Percentiles rank a stretch among this genome's conserved stretches.
Evolutionary conservation across 306 rosid species (phyloP).

Genomic region (Gastrolobium villosum): DNA sequence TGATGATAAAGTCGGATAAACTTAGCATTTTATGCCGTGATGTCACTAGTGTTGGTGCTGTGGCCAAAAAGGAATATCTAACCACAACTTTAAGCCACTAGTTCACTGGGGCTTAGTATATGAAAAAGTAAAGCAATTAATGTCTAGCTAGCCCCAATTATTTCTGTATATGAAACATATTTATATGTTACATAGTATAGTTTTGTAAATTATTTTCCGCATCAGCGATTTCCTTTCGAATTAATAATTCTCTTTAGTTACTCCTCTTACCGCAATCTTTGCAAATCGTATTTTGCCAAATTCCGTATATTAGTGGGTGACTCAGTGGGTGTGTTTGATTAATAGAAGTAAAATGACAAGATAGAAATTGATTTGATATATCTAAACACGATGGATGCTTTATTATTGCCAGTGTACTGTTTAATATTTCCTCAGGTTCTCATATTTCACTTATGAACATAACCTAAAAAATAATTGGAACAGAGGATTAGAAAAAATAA

Average conservation of each 20-base stretch:
- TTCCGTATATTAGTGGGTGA: not conserved
- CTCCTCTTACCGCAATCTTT: not conserved
- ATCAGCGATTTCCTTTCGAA: not conserved
- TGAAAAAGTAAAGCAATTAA: slow-evolving; percentile 23
- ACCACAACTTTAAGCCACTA: slow-evolving; percentile 42
- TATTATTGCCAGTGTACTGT: not conserved
- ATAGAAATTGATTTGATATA: not conserved
- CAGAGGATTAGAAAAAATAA: too few relatives aligned
- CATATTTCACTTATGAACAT: too few relatives aligned
- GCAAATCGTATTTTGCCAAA: not conserved
- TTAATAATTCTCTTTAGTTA: not conserved
- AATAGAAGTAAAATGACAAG: not conserved
- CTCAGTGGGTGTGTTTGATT: not conserved
- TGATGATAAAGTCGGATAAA: slow-evolving; percentile 66
- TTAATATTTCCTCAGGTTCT: too few relatives aligned
- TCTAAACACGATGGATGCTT: not conserved
- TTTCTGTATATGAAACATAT: slow-evolving; percentile 1
- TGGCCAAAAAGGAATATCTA: slow-evolving; percentile 44
- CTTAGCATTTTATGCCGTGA: slow-evolving; percentile 50
- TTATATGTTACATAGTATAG: not conserved
- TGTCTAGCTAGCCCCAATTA: not conserved
- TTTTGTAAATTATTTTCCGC: not conserved
- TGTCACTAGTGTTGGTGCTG: slow-evolving; percentile 41
- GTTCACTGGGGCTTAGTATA: not conserved
- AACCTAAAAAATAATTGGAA: too few relatives aligned